These are phyloP conservation scores for Herpotrichia juniperi DNA, from an alignment of 2,329 filamentous ascomycete genomes.

Conservation along the genomic window DNA sequence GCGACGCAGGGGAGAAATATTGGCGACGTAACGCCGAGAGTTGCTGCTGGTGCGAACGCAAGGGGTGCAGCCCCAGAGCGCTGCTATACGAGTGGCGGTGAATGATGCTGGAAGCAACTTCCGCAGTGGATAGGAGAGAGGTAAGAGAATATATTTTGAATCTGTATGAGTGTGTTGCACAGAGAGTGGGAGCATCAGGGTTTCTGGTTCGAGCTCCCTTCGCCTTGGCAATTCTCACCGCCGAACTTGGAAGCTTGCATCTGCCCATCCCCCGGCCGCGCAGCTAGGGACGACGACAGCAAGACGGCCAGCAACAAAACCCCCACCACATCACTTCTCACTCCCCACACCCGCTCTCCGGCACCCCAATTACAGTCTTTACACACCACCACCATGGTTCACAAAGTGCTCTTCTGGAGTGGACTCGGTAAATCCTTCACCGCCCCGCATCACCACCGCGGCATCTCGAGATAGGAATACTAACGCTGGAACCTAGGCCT, in stretches of 20 bases:
- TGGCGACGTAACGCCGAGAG: constrained; percentile 1
- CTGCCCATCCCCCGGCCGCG: constrained; percentile 23
- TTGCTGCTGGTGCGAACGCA: neutral
- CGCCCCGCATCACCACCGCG: constrained; percentile 6
- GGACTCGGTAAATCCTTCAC: constrained; percentile 78
- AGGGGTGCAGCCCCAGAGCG: neutral
- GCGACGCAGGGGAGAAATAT: neutral
- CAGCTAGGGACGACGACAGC: constrained; percentile 15
- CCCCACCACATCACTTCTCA: constrained; percentile 18
- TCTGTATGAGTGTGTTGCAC: neutral
- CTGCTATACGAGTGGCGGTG: neutral
- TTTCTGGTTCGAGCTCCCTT: neutral
- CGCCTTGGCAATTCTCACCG: constrained; percentile 17
- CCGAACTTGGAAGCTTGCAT: no score
- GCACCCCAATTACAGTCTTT: constrained; percentile 21
- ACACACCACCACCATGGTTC: constrained; percentile 50
- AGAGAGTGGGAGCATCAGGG: neutral
- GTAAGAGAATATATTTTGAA: neutral
- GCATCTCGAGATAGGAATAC: constrained; percentile 8
- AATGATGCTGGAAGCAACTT: neutral
- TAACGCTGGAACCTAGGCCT: constrained; percentile 67
- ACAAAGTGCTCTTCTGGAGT: constrained; percentile 78
- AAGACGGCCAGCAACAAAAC: constrained; percentile 28
- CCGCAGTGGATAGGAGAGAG: neutral
- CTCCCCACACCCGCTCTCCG: constrained; percentile 14